These are phyloP conservation scores for Chaetoscypha palmicola DNA, from an alignment of 2,329 filamentous ascomycete genomes.

Conservation along the genomic window DNA sequence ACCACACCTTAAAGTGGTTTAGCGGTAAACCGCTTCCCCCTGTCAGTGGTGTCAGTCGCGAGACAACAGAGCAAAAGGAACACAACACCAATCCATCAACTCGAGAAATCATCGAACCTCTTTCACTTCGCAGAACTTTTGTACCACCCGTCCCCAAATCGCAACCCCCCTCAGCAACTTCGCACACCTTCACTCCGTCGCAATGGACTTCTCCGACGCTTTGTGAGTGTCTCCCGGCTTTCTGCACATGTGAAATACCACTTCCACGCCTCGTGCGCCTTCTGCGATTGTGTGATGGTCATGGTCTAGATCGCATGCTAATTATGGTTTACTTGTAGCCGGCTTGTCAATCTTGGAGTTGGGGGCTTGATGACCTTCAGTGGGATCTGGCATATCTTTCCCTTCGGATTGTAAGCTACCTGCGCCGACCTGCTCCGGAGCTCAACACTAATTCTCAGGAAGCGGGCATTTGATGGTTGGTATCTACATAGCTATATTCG, in stretches of 20 bases:
- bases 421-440: slow-evolving; percentile 1
- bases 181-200: slow-evolving; percentile 21
- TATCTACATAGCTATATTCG: slow-evolving; percentile 85
- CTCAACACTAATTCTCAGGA: slow-evolving; percentile 13
- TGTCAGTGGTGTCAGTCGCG: no score
- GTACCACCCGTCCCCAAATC: neutral
- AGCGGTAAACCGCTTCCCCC: no score
- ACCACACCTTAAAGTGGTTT: no score
- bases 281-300: slow-evolving; percentile 15
- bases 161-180: neutral
- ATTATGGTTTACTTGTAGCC: slow-evolving; percentile 48
- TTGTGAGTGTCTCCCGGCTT: slow-evolving; percentile 56
- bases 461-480: slow-evolving; percentile 73
- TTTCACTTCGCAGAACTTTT: neutral
- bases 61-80: no score
- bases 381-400: slow-evolving; percentile 68
- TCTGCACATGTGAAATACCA: slow-evolving; percentile 14
- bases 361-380: slow-evolving; percentile 83
- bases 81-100: no score
- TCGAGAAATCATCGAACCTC: neutral
- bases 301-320: slow-evolving; percentile 21
- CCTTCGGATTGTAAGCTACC: slow-evolving; percentile 48
- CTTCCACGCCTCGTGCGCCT: slow-evolving; percentile 8
- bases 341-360: slow-evolving; percentile 86
- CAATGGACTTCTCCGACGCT: slow-evolving; percentile 86